Evolutionary conservation across 176 grass and related monocot genomes (phyloP).

Genomic region (Elaeis guineensis): DNA sequence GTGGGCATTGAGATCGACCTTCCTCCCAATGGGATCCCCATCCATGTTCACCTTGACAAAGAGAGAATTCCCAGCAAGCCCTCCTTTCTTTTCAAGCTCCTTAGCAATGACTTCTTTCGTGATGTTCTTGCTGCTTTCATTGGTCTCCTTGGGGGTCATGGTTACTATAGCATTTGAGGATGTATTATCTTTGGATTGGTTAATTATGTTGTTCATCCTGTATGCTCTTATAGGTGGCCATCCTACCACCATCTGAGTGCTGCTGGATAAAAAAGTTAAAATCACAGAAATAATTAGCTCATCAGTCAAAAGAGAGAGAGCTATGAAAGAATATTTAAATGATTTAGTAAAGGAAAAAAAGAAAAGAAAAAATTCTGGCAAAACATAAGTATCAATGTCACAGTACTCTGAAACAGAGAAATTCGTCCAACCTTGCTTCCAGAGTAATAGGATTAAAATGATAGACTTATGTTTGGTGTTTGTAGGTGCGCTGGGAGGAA

Average conservation of each 20-base stretch:
- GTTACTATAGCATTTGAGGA: not conserved
- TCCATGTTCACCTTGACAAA: slow-evolving; percentile 19
- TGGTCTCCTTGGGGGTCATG: not conserved
- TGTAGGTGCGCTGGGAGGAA: no score
- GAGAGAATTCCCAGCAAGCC: not conserved
- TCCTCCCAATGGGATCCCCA: slow-evolving; percentile 14
- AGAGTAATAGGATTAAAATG: no score
- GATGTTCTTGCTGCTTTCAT: not conserved
- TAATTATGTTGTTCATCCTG: slow-evolving; percentile 9
- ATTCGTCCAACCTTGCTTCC: no score
- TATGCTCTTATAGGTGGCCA: slow-evolving; percentile 12
- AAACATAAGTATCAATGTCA: no score
- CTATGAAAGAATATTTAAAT: no score
- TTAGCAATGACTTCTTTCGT: not conserved
- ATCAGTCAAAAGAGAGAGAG: not conserved
- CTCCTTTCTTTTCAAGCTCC: slow-evolving; percentile 1
- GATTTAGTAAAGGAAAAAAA: no score
- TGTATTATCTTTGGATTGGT: slow-evolving; percentile 15
- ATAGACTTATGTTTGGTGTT: no score
- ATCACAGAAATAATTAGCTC: not conserved
- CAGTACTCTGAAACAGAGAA: no score
- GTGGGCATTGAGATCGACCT: slow-evolving; percentile 8
- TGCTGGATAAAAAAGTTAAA: not conserved
- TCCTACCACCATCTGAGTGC: slow-evolving; percentile 10
- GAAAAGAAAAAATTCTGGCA: no score